A percentile compares a stretch with the other conserved stretches of the same genome.
Evolutionary conservation across 495 filamentous ascomycete genomes (phyloP).

Genomic region (Neurospora sp.): DNA sequence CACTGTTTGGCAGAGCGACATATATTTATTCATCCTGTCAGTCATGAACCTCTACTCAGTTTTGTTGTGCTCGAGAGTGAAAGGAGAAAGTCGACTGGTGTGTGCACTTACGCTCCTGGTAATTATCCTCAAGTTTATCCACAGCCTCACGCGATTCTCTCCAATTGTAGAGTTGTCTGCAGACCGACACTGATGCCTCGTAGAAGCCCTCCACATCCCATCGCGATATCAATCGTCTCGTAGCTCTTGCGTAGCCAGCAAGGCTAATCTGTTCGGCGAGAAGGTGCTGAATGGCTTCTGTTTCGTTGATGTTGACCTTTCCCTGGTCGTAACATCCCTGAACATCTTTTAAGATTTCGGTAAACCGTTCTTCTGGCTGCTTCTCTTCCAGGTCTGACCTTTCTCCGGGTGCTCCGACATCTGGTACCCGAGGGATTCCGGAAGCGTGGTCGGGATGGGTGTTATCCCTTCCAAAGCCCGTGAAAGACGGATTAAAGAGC

Average conservation of each 20-base stretch:
- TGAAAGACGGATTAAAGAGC: neutral
- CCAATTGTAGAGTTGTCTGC: neutral
- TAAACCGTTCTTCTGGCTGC: neutral
- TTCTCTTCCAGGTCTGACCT: neutral
- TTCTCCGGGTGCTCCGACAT: neutral
- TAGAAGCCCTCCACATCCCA: neutral
- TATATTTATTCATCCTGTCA: neutral
- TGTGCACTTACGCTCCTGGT: neutral
- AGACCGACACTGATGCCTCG: neutral
- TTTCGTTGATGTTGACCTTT: neutral
- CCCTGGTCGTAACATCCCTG: neutral
- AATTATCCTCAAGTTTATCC: neutral
- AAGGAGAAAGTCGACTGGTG: neutral
- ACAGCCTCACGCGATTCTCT: neutral
- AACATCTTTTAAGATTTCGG: neutral
- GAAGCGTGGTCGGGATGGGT: neutral
- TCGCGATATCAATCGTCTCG: neutral
- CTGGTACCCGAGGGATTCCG: neutral
- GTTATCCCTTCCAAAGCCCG: neutral
- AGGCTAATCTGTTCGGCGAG: neutral
- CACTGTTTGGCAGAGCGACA: too few species aligned
- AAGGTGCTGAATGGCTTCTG: neutral
- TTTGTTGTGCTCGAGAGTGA: neutral
- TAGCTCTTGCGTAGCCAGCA: neutral
- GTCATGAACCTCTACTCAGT: neutral